Conservation (phyloP, 352 stramenopile species). For the Phytopythium vexans region DNA sequence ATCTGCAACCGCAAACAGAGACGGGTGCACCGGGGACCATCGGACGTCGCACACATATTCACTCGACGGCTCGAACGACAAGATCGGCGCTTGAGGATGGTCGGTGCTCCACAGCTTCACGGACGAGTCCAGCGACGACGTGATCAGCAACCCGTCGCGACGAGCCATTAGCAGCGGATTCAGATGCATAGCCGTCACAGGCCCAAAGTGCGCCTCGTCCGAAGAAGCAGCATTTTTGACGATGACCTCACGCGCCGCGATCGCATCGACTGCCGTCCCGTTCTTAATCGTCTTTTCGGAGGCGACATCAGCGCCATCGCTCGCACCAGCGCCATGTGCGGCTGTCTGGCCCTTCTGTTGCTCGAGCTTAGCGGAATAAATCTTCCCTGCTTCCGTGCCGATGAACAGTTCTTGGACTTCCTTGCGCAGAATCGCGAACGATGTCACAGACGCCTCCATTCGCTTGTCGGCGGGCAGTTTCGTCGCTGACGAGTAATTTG, state of each 20-base stretch:
- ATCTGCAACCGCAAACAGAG: slow-evolving; percentile 82
- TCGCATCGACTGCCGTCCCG: slow-evolving; percentile 15
- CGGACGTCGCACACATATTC: slow-evolving; percentile 88
- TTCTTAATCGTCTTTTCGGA: slow-evolving; percentile 38
- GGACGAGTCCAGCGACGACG: slow-evolving; percentile 82
- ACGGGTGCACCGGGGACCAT: slow-evolving; percentile 78
- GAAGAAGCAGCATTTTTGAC: slow-evolving; percentile 54
- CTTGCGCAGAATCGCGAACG: slow-evolving; percentile 77
- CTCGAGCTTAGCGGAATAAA: slow-evolving; percentile 76
- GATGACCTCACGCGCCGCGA: slow-evolving; percentile 55
- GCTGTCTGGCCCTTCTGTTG: slow-evolving; percentile 65
- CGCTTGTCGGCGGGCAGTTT: slow-evolving; percentile 67
- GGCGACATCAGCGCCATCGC: slow-evolving; percentile 19
- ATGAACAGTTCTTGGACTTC: slow-evolving; percentile 85
- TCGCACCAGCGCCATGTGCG: slow-evolving; percentile 7
- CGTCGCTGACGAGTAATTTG: slow-evolving; percentile 62
- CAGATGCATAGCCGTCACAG: slow-evolving; percentile 83
- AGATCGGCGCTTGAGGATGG: slow-evolving; percentile 57
- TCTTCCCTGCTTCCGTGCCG: slow-evolving; percentile 75
- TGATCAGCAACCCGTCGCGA: slow-evolving; percentile 76
- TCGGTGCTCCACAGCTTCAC: slow-evolving; percentile 88
- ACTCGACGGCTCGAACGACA: slow-evolving; percentile 84
- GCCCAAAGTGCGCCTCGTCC: slow-evolving; percentile 74
- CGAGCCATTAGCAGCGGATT: slow-evolving; percentile 70
- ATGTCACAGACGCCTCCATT: slow-evolving; percentile 82